Base-by-base conservation (phyloP, 768 basidiomycete species). In the Podaxis sp. region DNA sequence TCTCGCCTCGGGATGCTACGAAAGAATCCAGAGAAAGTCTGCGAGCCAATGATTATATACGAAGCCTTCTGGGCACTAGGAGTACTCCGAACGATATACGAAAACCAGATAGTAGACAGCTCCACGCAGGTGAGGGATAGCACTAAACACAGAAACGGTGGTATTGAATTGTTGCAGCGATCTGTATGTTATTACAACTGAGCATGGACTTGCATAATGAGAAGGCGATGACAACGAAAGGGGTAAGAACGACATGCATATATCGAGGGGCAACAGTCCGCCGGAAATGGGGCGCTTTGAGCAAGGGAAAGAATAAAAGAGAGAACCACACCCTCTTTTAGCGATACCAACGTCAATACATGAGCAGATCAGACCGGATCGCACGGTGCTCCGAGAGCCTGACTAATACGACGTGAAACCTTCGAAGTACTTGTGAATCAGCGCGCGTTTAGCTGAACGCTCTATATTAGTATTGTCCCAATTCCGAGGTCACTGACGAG, bases 381-480 rank as follows among this genome's bases (percentile, higher is more conserved):
- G 33, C 7, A 33, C 8, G 33, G 33, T 33, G 33, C 33, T 33
- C 33, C 33, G 33, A 8, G 6, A 1, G 19, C 7, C 17, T 6
- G 6, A 22, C 24, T 55, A 55, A 19, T 48, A 38, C 8, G 24
- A n/a, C 24, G 19, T 19, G 19, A 62, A 55, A 26, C 30, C 61
- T 2, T 62, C 64, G 17, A 67, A 65, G 68, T 84, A 85, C 3
- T 80, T 80, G 65, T 85, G 84, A 48, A 71, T 58, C 49, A 85
- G 74, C 5, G 83, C 82, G 33, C 82, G 82, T 72, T 85, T 90
- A 72, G 82, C 87, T 88, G 48, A 65, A 70, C 22, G 65, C 22
- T 1, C 12, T 40, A 48, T 17, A 80, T 62, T 39, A 82, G 74
- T 79, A 85, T 9, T 81, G 78, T 68, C 84, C 81, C 33, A 33